Conservation (phyloP, 192 early-diverging fungal species). For the Pecoramyces ruminantium region DNA sequence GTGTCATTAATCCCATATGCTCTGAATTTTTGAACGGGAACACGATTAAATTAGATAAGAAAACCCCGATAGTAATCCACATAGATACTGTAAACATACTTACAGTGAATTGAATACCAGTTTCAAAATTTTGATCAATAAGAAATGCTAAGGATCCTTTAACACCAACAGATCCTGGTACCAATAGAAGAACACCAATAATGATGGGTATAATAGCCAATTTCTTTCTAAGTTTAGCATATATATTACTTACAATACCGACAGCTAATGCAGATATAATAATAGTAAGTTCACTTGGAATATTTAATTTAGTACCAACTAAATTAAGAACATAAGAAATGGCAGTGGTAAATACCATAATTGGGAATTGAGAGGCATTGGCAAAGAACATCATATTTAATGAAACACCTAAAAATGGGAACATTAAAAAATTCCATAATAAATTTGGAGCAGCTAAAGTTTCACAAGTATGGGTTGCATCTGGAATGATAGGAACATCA, state of each 20-base stretch:
- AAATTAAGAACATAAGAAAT: conserved; percentile 51
- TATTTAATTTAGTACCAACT: conserved; percentile 29
- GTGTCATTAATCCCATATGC: background rate
- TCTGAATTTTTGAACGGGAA: background rate
- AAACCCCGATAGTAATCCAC: background rate
- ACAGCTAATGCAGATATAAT: conserved; percentile 59
- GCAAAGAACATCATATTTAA: conserved; percentile 44
- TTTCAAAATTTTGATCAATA: conserved; percentile 1
- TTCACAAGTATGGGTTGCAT: conserved; percentile 1
- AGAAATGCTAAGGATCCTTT: conserved; percentile 41
- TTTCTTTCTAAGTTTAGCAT: conserved; percentile 51
- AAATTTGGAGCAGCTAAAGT: background rate
- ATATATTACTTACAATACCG: conserved; percentile 58
- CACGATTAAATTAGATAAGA: background rate
- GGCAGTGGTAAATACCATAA: conserved; percentile 48
- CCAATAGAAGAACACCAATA: conserved; percentile 62
- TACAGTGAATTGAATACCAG: background rate
- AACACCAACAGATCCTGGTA: conserved; percentile 69
- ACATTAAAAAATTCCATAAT: conserved; percentile 38
- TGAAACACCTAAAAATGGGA: conserved; percentile 27
- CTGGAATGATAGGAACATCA: background rate
- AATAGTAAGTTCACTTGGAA: conserved; percentile 31
- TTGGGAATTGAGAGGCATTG: conserved; percentile 44
- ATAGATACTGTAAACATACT: background rate
- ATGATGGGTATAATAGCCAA: conserved; percentile 66